Percentiles rank a stretch among this genome's conserved stretches.
Conservation (phyloP, 2,329 filamentous ascomycete genomes). For the Penicillium palitans region DNA sequence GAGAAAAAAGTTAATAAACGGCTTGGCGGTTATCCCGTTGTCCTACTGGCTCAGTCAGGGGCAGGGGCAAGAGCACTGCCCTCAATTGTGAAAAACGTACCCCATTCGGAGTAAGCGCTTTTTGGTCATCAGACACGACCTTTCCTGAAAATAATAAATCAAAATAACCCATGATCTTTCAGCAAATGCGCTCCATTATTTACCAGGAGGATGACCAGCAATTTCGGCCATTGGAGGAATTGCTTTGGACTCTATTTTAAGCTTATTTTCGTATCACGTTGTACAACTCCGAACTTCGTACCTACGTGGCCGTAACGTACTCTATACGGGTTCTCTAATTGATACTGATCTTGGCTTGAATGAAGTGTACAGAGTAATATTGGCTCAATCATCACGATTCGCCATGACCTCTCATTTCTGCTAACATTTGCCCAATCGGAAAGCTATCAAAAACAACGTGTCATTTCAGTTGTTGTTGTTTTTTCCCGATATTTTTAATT, state of each 20-base stretch:
- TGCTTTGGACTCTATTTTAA: background rate
- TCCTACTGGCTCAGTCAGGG: background rate
- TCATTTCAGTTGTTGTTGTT: background rate
- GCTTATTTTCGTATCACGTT: background rate
- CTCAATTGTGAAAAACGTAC: background rate
- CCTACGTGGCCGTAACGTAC: background rate
- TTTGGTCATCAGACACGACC: background rate
- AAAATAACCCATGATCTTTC: background rate
- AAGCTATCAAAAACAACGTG: background rate
- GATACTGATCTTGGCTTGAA: background rate
- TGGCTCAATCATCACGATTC: background rate
- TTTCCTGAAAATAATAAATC: background rate
- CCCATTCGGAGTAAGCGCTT: background rate
- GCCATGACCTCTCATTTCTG: background rate
- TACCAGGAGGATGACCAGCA: background rate
- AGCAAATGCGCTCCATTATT: background rate
- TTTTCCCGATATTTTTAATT: background rate
- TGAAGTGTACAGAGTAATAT: background rate
- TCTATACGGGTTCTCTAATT: background rate
- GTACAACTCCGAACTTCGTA: background rate
- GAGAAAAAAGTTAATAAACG: background rate
- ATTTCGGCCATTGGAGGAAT: background rate
- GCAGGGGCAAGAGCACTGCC: background rate
- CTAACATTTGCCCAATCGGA: background rate
- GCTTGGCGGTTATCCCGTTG: conserved; percentile 1